phyloP scores from a whole-genome alignment of 225 moss, liverwort and hornwort species.

The Straminergon stramineum region DNA sequence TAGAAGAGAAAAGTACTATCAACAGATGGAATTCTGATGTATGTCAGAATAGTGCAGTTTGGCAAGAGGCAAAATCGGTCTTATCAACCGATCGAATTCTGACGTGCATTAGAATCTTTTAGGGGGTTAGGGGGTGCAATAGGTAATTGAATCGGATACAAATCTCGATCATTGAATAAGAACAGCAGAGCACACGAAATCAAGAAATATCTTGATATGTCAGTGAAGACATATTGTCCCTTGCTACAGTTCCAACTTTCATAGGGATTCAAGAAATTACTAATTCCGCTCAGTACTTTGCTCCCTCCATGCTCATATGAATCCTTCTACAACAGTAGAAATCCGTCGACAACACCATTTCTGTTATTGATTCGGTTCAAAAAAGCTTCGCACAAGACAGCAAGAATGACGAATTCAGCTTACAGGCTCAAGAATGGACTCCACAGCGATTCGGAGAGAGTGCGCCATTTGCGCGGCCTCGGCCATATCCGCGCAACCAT shows the following conservation, averaged over 20 bases:
- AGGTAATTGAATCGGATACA: background rate
- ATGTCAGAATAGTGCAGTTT: background rate
- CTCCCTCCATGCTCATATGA: background rate
- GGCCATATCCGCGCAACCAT: conserved; percentile 60
- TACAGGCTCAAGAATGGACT: conserved; percentile 63
- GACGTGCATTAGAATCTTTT: background rate
- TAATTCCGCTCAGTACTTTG: too few relatives aligned
- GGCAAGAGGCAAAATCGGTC: background rate
- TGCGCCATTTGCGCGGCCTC: conserved; percentile 79
- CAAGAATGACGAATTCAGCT: background rate
- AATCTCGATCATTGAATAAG: background rate
- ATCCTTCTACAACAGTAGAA: background rate
- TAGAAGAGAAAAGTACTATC: background rate
- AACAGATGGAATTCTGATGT: background rate
- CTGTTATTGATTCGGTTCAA: background rate
- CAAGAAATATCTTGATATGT: background rate
- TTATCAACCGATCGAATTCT: background rate
- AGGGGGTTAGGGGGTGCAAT: background rate
- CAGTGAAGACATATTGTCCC: background rate
- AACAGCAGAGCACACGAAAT: background rate
- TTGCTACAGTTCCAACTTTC: background rate
- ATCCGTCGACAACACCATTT: background rate
- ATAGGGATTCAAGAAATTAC: too few relatives aligned
- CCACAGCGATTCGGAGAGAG: conserved; percentile 70
- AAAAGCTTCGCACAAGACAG: background rate